phyloP scores from a whole-genome alignment of 1,284 basidiomycete species.

The Ganoderma meredithae region DNA sequence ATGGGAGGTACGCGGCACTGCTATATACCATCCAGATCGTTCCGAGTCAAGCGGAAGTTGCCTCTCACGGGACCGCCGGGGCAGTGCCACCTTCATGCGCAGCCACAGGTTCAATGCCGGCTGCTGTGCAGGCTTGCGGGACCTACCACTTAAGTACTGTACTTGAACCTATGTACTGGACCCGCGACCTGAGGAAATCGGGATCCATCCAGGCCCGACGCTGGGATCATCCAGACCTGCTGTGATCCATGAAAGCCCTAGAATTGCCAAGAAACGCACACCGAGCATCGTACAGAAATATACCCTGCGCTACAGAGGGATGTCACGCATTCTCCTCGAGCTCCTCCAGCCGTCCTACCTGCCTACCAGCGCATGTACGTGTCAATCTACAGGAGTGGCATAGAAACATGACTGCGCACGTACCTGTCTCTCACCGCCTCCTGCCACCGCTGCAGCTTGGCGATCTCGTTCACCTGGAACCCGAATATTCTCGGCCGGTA shows the following conservation, averaged over 20 bases:
- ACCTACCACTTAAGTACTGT: too few species aligned
- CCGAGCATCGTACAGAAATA: constrained; percentile 20
- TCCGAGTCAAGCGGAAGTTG: too few species aligned
- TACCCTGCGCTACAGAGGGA: neutral
- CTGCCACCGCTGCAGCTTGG: constrained; percentile 94
- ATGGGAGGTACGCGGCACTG: too few species aligned
- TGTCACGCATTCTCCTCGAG: constrained; percentile 46
- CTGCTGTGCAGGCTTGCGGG: too few species aligned
- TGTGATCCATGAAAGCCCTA: neutral
- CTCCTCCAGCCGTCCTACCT: constrained; percentile 55
- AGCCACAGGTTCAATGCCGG: too few species aligned
- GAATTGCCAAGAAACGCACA: neutral
- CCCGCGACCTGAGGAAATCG: too few species aligned
- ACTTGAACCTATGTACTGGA: too few species aligned
- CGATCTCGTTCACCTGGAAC: constrained; percentile 92
- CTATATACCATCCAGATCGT: too few species aligned
- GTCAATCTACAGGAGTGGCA: neutral
- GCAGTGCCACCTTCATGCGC: too few species aligned
- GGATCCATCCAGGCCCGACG: too few species aligned
- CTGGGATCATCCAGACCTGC: too few species aligned
- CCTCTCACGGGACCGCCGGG: too few species aligned
- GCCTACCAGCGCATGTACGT: constrained; percentile 45
- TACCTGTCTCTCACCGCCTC: constrained; percentile 87
- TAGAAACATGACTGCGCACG: neutral
- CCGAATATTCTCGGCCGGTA: constrained; percentile 94